Evolutionary conservation across 2,329 filamentous ascomycete species (phyloP).

Genomic region (Septoria linicola): DNA sequence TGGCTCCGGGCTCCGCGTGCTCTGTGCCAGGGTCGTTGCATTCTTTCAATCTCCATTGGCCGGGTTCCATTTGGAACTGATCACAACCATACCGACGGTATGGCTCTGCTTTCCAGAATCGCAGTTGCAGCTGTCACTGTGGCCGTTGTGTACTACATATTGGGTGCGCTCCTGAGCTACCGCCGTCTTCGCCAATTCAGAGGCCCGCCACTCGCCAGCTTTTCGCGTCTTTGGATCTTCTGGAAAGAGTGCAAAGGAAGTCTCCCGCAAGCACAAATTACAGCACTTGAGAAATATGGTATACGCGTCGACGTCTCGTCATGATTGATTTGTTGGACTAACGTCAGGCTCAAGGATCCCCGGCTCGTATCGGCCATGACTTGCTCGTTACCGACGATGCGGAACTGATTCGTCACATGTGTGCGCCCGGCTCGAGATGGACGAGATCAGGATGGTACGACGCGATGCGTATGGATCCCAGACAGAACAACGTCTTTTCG

Average conservation of each 20-base stretch:
- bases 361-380: constrained; percentile 51
- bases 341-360: constrained; percentile 35
- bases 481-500: constrained; percentile 56
- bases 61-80: constrained; percentile 13
- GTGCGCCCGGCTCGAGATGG: constrained; percentile 38
- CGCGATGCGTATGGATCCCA: constrained; percentile 53
- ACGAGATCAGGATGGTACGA: constrained; percentile 47
- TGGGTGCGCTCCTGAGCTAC: constrained; percentile 27
- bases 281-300: constrained; percentile 33
- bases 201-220: constrained; percentile 30
- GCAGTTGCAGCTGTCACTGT: constrained; percentile 15
- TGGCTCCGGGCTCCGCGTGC: constrained; percentile 9
- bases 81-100: constrained; percentile 20
- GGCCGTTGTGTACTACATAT: constrained; percentile 23
- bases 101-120: constrained; percentile 19
- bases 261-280: constrained; percentile 26
- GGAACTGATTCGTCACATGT: constrained; percentile 49
- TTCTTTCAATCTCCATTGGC: constrained; percentile 15
- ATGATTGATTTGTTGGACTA: neutral
- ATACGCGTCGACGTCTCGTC: constrained; percentile 3
- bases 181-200: constrained; percentile 31
- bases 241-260: constrained; percentile 27
- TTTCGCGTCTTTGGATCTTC: constrained; percentile 33
- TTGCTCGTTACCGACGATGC: constrained; percentile 52
- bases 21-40: constrained; percentile 16